A percentile compares a stretch with the other conserved stretches of the same genome.
Conservation (phyloP, 768 basidiomycete species). For the Mycena crocata region DNA sequence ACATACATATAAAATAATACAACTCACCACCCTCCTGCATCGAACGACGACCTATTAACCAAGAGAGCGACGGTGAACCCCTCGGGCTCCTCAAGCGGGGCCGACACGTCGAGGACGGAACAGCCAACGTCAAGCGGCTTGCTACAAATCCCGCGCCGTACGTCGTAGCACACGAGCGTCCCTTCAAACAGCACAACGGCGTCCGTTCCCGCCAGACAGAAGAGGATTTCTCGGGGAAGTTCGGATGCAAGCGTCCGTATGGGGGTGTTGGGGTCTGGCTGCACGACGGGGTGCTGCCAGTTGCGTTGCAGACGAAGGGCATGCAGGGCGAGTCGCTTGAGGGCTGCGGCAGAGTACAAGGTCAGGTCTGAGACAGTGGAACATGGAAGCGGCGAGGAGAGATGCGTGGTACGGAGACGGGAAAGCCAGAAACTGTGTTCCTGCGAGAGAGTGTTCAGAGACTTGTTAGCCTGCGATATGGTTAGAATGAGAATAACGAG, state of each 20-base stretch:
- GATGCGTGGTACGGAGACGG: conserved; percentile 37
- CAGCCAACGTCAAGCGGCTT: conserved; percentile 4
- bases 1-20: too few species aligned
- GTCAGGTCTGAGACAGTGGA: conserved; percentile 41
- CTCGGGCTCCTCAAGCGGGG: conserved; percentile 16
- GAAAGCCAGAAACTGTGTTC: conserved; percentile 45
- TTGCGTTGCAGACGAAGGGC: conserved; percentile 44
- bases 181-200: conserved; percentile 7
- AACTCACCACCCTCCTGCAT: too few species aligned
- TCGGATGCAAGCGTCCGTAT: conserved; percentile 28
- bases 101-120: conserved; percentile 14
- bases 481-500: neutral
- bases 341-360: conserved; percentile 26
- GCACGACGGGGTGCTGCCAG: conserved; percentile 40
- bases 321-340: conserved; percentile 42
- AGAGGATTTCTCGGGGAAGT: conserved; percentile 18
- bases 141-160: conserved; percentile 5
- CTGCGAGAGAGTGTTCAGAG: conserved; percentile 35
- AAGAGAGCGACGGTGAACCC: conserved; percentile 1
- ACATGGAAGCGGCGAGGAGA: conserved; percentile 43
- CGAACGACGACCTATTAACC: too few species aligned
- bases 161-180: conserved; percentile 20
- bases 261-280: conserved; percentile 32
- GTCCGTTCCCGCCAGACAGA: conserved; percentile 13
- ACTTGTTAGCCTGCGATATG: conserved; percentile 34